These are phyloP conservation scores for Aspergillus sp. DNA, from an alignment of 2,329 filamentous ascomycete genomes.

Conservation along the genomic window DNA sequence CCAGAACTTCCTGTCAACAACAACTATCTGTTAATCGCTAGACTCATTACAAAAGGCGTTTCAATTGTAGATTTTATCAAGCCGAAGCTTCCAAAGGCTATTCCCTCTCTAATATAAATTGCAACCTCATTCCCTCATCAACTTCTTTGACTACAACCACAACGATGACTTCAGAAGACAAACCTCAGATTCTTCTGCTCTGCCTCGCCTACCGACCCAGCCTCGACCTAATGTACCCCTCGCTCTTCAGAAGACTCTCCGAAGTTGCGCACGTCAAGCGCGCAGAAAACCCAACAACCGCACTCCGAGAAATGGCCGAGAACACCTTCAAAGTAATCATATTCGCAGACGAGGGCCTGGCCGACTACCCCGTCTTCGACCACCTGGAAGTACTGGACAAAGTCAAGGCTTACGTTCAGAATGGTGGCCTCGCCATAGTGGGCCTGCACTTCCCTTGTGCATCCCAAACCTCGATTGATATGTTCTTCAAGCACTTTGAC, in stretches of 20 bases:
- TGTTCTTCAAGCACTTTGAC: slow-evolving; percentile 10
- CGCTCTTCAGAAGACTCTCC: not conserved
- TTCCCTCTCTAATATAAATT: too few relatives aligned
- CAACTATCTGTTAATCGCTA: too few relatives aligned
- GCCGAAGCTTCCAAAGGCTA: too few relatives aligned
- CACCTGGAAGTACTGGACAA: not conserved
- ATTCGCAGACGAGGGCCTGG: slow-evolving; percentile 12
- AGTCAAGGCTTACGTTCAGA: not conserved
- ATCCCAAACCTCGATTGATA: not conserved
- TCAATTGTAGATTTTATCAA: too few relatives aligned
- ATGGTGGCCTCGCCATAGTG: slow-evolving; percentile 6
- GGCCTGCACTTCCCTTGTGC: slow-evolving; percentile 1
- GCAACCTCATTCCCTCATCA: too few relatives aligned
- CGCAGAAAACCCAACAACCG: not conserved
- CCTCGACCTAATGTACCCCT: slow-evolving; percentile 1
- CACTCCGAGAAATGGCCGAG: not conserved
- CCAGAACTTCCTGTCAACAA: too few relatives aligned
- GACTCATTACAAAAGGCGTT: too few relatives aligned
- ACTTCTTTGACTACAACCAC: not conserved
- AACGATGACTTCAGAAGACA: slow-evolving; percentile 4
- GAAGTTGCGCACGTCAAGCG: not conserved
- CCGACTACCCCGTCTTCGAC: not conserved
- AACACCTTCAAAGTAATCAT: slow-evolving; percentile 7
- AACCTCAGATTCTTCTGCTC: slow-evolving; percentile 11
- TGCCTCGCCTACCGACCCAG: slow-evolving; percentile 4